Conservation (phyloP, 2,329 filamentous ascomycete genomes). For the Tolypocladium tropicale region DNA sequence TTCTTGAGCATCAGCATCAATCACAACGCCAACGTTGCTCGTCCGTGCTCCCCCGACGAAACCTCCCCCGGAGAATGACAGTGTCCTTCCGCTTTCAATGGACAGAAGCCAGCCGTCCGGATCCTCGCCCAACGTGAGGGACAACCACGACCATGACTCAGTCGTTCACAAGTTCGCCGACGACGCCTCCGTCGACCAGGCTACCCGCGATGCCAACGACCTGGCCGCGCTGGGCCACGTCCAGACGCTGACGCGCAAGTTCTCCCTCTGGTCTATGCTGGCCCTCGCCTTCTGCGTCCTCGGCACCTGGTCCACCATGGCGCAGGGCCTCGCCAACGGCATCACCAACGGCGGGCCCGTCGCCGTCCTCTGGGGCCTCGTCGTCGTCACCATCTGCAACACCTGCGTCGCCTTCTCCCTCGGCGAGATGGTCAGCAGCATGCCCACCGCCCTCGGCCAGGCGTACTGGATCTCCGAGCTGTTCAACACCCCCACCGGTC, state of each 20-base stretch:
- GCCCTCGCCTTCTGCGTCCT: slow-evolving; percentile 46
- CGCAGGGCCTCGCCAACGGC: slow-evolving; percentile 35
- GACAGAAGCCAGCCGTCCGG: slow-evolving; percentile 2
- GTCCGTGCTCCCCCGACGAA: neutral
- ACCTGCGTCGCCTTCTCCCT: slow-evolving; percentile 43
- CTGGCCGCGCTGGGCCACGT: slow-evolving; percentile 30
- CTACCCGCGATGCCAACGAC: slow-evolving; percentile 24
- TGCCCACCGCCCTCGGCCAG: slow-evolving; percentile 51
- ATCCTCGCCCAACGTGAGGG: neutral
- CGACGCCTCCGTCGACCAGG: slow-evolving; percentile 13
- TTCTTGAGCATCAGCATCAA: neutral
- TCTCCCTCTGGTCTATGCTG: slow-evolving; percentile 45
- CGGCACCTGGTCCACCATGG: slow-evolving; percentile 48
- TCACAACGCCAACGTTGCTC: neutral
- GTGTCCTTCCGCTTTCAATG: slow-evolving; percentile 2
- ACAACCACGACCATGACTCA: neutral
- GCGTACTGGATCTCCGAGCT: slow-evolving; percentile 40
- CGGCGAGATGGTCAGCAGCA: slow-evolving; percentile 45
- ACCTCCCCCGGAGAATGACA: slow-evolving; percentile 4
- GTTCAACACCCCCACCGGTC: slow-evolving; percentile 27
- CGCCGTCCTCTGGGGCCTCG: slow-evolving; percentile 44
- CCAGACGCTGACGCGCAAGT: slow-evolving; percentile 32
- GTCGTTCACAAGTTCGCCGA: too few species aligned
- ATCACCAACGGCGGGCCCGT: slow-evolving; percentile 44
- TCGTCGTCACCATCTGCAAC: slow-evolving; percentile 41